Evolutionary conservation across 805 yeast species (phyloP).

Genomic region (Wickerhamomyces strasburgensis): DNA sequence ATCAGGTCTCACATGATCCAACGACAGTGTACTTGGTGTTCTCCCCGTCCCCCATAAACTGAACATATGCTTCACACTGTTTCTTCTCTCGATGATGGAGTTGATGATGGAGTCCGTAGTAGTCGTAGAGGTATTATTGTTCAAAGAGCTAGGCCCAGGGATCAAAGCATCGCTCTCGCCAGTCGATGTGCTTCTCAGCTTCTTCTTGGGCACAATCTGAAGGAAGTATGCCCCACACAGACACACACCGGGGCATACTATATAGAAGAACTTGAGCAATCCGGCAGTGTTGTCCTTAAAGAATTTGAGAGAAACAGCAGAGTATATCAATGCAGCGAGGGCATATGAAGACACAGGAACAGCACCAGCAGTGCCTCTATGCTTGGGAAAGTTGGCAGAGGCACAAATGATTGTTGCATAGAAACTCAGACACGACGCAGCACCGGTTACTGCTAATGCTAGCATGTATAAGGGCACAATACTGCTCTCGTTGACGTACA

Average conservation of each 20-base stretch:
- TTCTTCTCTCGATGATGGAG: constrained; percentile 13
- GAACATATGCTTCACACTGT: constrained; percentile 17
- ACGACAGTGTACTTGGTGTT: constrained; percentile 19
- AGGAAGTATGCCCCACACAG: constrained; percentile 29
- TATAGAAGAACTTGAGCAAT: constrained; percentile 49
- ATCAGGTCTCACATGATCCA: constrained; percentile 13
- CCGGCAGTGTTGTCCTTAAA: constrained; percentile 51
- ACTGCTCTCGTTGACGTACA: constrained; percentile 38
- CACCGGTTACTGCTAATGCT: constrained; percentile 52
- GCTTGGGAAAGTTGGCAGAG: constrained; percentile 59
- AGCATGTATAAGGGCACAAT: constrained; percentile 39
- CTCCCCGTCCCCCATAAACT: constrained; percentile 27
- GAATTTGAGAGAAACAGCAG: constrained; percentile 48
- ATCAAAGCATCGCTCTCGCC: constrained; percentile 9
- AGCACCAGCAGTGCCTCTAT: constrained; percentile 41
- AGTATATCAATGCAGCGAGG: constrained; percentile 61
- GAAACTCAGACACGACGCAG: constrained; percentile 58
- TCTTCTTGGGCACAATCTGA: constrained; percentile 18
- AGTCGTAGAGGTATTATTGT: constrained; percentile 2
- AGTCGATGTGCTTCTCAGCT: constrained; percentile 5
- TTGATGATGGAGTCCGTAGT: constrained; percentile 1
- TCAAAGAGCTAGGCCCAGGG: no score
- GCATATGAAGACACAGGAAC: constrained; percentile 43
- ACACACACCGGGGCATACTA: constrained; percentile 38
- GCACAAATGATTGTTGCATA: constrained; percentile 50